These are phyloP conservation scores for Aureobasidium sp. DNA, from an alignment of 2,329 filamentous ascomycete species.

Conservation along the genomic window DNA sequence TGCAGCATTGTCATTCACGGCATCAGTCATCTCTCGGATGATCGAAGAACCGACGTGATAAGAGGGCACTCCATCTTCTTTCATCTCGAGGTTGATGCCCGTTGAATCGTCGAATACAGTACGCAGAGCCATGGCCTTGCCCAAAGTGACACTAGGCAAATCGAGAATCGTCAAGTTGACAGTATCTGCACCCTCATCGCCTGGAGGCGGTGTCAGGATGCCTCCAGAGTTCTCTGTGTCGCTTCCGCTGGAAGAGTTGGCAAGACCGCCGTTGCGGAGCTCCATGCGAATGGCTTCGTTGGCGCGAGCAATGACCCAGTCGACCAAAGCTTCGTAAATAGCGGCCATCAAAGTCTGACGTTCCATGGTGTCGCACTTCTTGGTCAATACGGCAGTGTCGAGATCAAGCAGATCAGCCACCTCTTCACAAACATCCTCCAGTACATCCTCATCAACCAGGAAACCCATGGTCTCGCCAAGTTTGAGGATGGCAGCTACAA, in stretches of 20 bases:
- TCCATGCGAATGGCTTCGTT: constrained; percentile 76
- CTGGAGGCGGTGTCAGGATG: constrained; percentile 54
- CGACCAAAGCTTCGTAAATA: constrained; percentile 87
- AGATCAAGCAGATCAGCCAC: constrained; percentile 78
- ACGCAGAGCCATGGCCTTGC: constrained; percentile 80
- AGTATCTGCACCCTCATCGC: constrained; percentile 68
- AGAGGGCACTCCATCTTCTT: constrained; percentile 81
- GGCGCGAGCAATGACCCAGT: constrained; percentile 85
- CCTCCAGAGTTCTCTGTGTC: constrained; percentile 35
- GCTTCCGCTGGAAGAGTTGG: constrained; percentile 59
- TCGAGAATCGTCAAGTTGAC: constrained; percentile 86
- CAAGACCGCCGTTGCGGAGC: constrained; percentile 56
- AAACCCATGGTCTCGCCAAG: constrained; percentile 86
- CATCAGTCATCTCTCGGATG: constrained; percentile 75
- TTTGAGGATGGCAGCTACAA: constrained; percentile 78
- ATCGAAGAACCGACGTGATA: constrained; percentile 68
- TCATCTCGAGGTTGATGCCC: constrained; percentile 97
- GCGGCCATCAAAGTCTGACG: constrained; percentile 73
- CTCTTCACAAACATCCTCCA: constrained; percentile 85
- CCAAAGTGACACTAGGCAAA: constrained; percentile 67
- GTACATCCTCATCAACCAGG: constrained; percentile 68
- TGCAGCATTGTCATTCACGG: constrained; percentile 64
- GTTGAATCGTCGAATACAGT: constrained; percentile 87
- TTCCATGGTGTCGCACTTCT: constrained; percentile 75
- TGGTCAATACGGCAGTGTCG: constrained; percentile 71